A percentile compares a stretch with the other conserved stretches of the same genome.
These are phyloP conservation scores for Dactylellina parvicollis DNA, from an alignment of 2,329 filamentous ascomycete species.

Conservation along the genomic window DNA sequence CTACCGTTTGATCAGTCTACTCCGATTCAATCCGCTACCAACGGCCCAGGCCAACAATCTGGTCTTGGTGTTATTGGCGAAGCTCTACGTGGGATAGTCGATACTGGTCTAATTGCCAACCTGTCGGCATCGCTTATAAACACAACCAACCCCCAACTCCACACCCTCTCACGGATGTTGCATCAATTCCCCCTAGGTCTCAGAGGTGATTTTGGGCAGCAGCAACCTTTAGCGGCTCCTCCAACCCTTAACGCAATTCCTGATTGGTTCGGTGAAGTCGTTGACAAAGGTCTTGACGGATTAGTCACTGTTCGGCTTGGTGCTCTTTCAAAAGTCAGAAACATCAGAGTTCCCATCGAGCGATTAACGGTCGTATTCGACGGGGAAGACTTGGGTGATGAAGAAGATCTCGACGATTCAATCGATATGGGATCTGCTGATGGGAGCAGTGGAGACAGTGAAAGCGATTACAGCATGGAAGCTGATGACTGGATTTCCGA, in stretches of 20 bases:
- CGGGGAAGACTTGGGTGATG: constrained; percentile 60
- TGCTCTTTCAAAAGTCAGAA: constrained; percentile 64
- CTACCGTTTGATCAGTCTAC: neutral
- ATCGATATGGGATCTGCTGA: constrained; percentile 58
- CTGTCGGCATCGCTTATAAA: constrained; percentile 47
- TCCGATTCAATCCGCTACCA: neutral
- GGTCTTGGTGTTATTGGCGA: constrained; percentile 32
- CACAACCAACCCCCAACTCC: constrained; percentile 46
- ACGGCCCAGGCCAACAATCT: constrained; percentile 16
- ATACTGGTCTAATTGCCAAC: constrained; percentile 47
- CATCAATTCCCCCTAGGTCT: constrained; percentile 42
- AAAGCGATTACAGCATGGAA: constrained; percentile 58
- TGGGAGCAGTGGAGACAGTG: constrained; percentile 57
- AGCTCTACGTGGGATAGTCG: constrained; percentile 40
- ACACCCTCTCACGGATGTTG: constrained; percentile 45
- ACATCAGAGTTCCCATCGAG: constrained; percentile 66
- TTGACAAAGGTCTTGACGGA: constrained; percentile 68
- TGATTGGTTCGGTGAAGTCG: constrained; percentile 69
- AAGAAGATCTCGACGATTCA: constrained; percentile 54
- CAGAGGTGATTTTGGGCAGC: constrained; percentile 44
- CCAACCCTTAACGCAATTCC: constrained; percentile 44
- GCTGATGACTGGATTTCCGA: constrained; percentile 59
- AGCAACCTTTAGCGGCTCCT: constrained; percentile 10
- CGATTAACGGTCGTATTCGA: constrained; percentile 64
- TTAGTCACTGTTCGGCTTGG: constrained; percentile 67